Evolutionary conservation across 345 rosid genomes (phyloP).

Genomic region (Raphanus raphanistrum): DNA sequence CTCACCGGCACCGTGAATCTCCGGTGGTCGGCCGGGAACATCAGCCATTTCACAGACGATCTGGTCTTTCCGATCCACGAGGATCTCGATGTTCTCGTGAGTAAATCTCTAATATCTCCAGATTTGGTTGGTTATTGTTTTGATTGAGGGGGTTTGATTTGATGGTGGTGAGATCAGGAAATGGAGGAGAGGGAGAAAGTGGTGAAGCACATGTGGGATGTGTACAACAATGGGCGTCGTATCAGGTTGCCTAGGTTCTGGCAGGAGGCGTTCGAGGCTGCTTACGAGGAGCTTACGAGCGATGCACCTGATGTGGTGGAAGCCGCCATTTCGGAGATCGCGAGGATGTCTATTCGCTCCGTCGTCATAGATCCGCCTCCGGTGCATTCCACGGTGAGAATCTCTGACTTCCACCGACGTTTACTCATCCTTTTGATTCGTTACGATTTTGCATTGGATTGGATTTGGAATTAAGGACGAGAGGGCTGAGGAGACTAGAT

Average conservation of each 20-base stretch:
- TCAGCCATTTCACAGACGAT: conserved; percentile 60
- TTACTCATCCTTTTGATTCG: background rate
- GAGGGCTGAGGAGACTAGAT: too few relatives aligned
- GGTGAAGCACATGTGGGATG: conserved; percentile 90
- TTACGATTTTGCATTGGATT: background rate
- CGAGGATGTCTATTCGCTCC: conserved; percentile 73
- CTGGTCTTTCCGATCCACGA: conserved; percentile 53
- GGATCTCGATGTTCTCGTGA: conserved; percentile 77
- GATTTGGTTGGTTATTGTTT: background rate
- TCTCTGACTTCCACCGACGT: background rate
- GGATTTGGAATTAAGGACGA: background rate
- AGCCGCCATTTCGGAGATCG: conserved; percentile 66
- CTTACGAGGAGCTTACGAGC: conserved; percentile 73
- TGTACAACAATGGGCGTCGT: conserved; percentile 69
- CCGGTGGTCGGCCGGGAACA: conserved; percentile 75
- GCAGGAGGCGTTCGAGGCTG: conserved; percentile 83
- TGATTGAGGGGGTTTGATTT: background rate
- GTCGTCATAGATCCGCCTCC: conserved; percentile 64
- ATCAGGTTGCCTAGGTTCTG: conserved; percentile 72
- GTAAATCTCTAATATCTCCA: conserved; percentile 26
- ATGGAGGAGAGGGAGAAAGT: conserved; percentile 90
- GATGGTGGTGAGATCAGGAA: conserved; percentile 46
- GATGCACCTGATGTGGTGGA: conserved; percentile 60
- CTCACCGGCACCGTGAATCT: conserved; percentile 81
- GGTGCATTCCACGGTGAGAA: conserved; percentile 57